phyloP scores from a whole-genome alignment of 129 eudicot genomes.

The Erigeron canadensis region DNA sequence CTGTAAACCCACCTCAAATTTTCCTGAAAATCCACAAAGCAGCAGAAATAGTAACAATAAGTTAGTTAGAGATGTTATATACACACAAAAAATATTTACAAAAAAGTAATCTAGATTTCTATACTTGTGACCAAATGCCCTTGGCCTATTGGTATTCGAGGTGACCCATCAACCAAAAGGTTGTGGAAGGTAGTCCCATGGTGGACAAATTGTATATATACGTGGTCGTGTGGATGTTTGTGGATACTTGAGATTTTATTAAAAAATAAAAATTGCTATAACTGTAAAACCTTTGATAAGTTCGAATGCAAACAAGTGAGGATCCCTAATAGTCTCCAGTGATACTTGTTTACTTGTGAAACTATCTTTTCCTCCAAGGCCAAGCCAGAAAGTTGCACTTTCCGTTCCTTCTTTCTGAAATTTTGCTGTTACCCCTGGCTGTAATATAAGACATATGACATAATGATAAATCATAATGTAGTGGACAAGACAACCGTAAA shows the following conservation, averaged over 20 bases:
- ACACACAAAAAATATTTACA: background rate
- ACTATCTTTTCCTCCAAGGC: constrained; percentile 88
- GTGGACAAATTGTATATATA: too few relatives aligned
- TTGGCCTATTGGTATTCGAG: too few relatives aligned
- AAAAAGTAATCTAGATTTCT: too few relatives aligned
- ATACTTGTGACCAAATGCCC: too few relatives aligned
- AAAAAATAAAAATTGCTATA: background rate
- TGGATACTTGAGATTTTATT: too few relatives aligned
- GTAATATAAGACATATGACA: constrained; percentile 2
- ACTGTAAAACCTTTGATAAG: constrained; percentile 48
- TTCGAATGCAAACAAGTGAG: constrained; percentile 77
- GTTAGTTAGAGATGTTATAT: constrained; percentile 40
- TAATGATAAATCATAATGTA: background rate
- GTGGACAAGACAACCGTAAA: background rate
- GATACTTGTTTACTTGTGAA: constrained; percentile 64
- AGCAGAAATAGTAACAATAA: constrained; percentile 35
- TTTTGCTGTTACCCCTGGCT: constrained; percentile 81
- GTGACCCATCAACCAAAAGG: too few relatives aligned
- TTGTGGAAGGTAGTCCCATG: too few relatives aligned
- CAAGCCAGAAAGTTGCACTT: constrained; percentile 88
- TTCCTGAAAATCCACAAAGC: constrained; percentile 62
- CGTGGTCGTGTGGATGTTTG: too few relatives aligned
- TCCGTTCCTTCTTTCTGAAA: constrained; percentile 97
- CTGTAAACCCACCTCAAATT: constrained; percentile 75
- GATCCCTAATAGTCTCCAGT: constrained; percentile 71